Evolutionary conservation across 768 basidiomycete genomes (phyloP), one percentile per base, ranked within the genome.

Genomic region (Mycena capillaripes): DNA sequence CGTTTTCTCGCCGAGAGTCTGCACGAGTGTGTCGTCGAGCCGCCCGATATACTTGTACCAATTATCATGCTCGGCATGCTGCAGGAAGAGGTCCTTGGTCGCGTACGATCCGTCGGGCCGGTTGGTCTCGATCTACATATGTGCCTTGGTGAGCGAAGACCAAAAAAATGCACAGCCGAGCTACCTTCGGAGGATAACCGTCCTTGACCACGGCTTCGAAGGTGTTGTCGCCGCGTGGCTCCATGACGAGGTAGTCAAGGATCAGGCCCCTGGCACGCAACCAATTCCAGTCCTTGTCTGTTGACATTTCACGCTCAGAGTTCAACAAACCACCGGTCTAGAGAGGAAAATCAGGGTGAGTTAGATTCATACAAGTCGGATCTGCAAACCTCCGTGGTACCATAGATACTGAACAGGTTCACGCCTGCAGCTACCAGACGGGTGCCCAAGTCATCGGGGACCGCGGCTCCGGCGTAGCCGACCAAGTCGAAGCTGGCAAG

Each of bases 251-350:
- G 77, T 84, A 89, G 34, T 78, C 80, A n/a, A 79, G 73, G 38
- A 75, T 58, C 78, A 75, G 66, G 44, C 34, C 79, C 4, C 42
- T 75, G 6, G 79, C 73, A 30, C 86, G 84, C 50, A 87, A 76
- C 85, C 87, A 90, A 74, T 87, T 89, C 89, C 90, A 91, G 14
- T 71, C 85, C 76, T 89, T 90, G 81, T 91, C 89, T 5, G 73
- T 81, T 6, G 77, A 78, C 66, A 86, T 88, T 68, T 88, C 82
- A 38, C 88, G 85, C 59, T 83, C 81, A 16, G 88, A 89, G 59
- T 84, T 87, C 78, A 88, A 81, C 21, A 89, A 77, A 11, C 79
- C 78, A 50, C 84, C 86, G 57, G 83, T 83, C 76, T 86, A 70
- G 6, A 23, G 12, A 36, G 7, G 34, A 25, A 23, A 40, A 52